phyloP scores from a whole-genome alignment of 148 eudicot genomes.

The Vaccinium myrtillus region DNA sequence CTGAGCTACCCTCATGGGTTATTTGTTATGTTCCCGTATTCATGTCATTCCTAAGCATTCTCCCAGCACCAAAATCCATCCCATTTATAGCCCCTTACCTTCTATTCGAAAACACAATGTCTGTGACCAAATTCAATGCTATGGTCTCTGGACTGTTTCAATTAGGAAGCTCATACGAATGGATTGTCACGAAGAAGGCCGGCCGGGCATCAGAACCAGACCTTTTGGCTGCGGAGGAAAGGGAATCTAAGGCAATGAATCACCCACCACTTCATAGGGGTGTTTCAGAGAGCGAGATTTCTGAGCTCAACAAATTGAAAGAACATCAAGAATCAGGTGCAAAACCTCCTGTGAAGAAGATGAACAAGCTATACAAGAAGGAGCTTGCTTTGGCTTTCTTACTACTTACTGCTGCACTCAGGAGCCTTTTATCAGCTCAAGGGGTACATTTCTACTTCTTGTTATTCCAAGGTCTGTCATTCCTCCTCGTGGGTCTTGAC shows the following conservation, averaged over 20 bases:
- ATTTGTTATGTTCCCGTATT: slow-evolving; percentile 66
- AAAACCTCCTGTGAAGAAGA: slow-evolving; percentile 32
- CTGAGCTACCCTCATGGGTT: slow-evolving; percentile 70
- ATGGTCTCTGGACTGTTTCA: slow-evolving; percentile 84
- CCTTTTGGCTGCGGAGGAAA: slow-evolving; percentile 42
- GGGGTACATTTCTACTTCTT: slow-evolving; percentile 82
- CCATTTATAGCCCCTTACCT: slow-evolving; percentile 88
- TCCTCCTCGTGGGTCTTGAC: slow-evolving; percentile 75
- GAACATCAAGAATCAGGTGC: slow-evolving; percentile 38
- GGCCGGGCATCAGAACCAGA: slow-evolving; percentile 72
- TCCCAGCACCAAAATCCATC: slow-evolving; percentile 73
- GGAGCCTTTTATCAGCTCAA: slow-evolving; percentile 78
- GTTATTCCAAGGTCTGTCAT: slow-evolving; percentile 69
- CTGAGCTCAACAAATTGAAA: slow-evolving; percentile 44
- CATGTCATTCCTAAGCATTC: slow-evolving; percentile 72
- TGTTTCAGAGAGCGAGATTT: slow-evolving; percentile 50
- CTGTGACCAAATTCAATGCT: slow-evolving; percentile 86
- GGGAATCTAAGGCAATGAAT: slow-evolving; percentile 49
- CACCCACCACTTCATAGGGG: slow-evolving; percentile 37
- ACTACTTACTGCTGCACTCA: slow-evolving; percentile 62
- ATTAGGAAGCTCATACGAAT: slow-evolving; percentile 71
- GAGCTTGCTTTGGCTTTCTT: slow-evolving; percentile 69
- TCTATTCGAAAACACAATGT: slow-evolving; percentile 87
- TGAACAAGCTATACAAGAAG: slow-evolving; percentile 60
- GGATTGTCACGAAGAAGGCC: slow-evolving; percentile 81